Evolutionary conservation across 805 yeast species (phyloP).

Genomic region (Torulaspora gathmanii): DNA sequence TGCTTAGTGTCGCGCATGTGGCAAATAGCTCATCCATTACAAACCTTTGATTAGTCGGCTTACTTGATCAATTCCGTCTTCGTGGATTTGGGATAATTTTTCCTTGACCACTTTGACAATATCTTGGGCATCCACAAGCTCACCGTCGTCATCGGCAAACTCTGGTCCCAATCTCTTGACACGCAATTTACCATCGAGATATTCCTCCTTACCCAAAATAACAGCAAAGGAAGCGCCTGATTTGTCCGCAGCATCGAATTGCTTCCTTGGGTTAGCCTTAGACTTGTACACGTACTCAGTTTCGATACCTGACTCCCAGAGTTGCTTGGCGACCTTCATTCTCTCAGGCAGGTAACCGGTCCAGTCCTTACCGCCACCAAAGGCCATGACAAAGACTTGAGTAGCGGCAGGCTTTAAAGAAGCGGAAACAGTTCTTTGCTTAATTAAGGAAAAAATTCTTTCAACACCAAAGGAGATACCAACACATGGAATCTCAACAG

Average conservation of each 20-base stretch:
- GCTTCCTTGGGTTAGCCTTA: conserved; percentile 92
- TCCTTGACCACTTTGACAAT: conserved; percentile 50
- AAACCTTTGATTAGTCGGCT: conserved; percentile 58
- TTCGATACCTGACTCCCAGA: conserved; percentile 88
- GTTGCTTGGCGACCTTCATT: conserved; percentile 73
- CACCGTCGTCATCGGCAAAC: conserved; percentile 83
- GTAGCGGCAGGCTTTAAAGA: conserved; percentile 78
- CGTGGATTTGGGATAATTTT: conserved; percentile 47
- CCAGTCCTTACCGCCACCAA: conserved; percentile 98
- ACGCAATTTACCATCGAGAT: conserved; percentile 66
- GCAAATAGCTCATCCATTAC: conserved; percentile 37
- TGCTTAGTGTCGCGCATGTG: conserved; percentile 7
- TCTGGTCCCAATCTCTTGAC: conserved; percentile 88
- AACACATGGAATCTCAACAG: conserved; percentile 85
- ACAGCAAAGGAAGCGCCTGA: conserved; percentile 87
- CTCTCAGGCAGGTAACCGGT: conserved; percentile 87
- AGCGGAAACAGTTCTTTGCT: conserved; percentile 61
- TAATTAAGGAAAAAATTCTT: conserved; percentile 84
- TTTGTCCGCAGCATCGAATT: conserved; percentile 96
- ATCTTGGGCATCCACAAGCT: conserved; percentile 57
- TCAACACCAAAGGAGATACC: conserved; percentile 98
- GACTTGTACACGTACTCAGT: conserved; percentile 88
- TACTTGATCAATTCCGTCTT: conserved; percentile 58
- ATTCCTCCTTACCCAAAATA: conserved; percentile 94
- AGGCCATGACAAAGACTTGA: conserved; percentile 94